Base-by-base conservation (phyloP, 176 grass and related monocot species). In the Oryza glumipatula region DNA sequence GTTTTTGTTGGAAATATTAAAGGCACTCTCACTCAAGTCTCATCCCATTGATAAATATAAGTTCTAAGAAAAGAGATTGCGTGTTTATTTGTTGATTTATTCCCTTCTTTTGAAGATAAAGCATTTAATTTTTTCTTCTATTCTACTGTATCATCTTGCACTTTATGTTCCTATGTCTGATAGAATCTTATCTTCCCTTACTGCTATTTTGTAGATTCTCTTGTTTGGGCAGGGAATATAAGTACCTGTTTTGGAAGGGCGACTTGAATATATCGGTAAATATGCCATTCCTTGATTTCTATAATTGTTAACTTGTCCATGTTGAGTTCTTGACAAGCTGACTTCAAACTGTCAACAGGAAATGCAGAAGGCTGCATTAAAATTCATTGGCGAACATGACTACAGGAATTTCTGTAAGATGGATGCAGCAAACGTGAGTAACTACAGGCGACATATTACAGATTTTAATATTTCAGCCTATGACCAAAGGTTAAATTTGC, bases 321-420 rank as follows among this genome's bases (percentile, higher is more conserved):
- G 48, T 47, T 4, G 46, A 35, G 11, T 58, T 58, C 1, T 21
- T 56, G 36, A 68, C 26, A 19, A 65, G 47, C 24, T 56, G 4
- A 72, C 46, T 86, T 84, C 24, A 60, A 77, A 77, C 65, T 88
- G 12, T 72, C 58, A 87, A 77, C 87, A 98, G 95, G 79, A 91
- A 90, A 95, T 98, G 95, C 89, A 91, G 83, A 78, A 92, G 86
- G 95, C 87, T 49, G 91, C 93, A 73, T 69, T 65, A 45, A 92
- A 90, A 79, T 98, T 98, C 47, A 88, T 92, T 19, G 95, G 95
- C 72, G 91, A 95, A 77, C 91, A 95, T 80, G 95, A 98, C 78
- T 98, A 95, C 49, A 95, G 95, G 85, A 98, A 95, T 86, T 98
- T 98, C 52, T 98, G 93, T 87, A 98, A 98, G 74, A 98, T 98